These are phyloP conservation scores for Eremothecium coryli DNA, from an alignment of 1,139 yeast species.

Conservation along the genomic window DNA sequence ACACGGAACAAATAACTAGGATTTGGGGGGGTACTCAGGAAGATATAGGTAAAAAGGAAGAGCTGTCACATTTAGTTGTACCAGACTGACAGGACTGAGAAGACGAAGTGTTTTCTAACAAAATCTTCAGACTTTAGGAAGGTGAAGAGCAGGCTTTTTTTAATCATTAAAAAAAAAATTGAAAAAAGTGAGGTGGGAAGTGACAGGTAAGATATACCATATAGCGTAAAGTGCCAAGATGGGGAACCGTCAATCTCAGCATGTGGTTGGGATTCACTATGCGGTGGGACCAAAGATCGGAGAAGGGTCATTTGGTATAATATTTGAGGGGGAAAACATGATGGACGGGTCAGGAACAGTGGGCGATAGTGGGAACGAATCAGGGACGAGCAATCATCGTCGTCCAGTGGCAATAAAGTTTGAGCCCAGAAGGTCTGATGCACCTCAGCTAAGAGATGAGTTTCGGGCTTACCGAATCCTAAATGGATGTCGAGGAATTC, in stretches of 20 bases:
- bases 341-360: constrained; percentile 37
- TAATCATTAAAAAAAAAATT: no score
- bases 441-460: constrained; percentile 94
- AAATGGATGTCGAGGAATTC: constrained; percentile 77
- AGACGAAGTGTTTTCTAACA: no score
- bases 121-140: no score
- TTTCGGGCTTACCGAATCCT: constrained; percentile 85
- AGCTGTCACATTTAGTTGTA: no score
- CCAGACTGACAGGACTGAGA: no score
- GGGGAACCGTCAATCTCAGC: constrained; percentile 20
- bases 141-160: no score
- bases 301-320: constrained; percentile 96
- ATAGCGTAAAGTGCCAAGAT: no score
- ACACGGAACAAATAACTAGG: neutral
- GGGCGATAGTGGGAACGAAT: neutral
- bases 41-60: no score
- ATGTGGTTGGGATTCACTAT: constrained; percentile 68
- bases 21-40: no score
- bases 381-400: constrained; percentile 4
- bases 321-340: constrained; percentile 87
- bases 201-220: no score
- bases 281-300: constrained; percentile 96
- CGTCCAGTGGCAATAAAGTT: constrained; percentile 59
- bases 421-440: constrained; percentile 93
- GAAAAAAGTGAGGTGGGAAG: no score